phyloP scores from a whole-genome alignment of 1,284 basidiomycete species.

The Puccinia polysora region DNA sequence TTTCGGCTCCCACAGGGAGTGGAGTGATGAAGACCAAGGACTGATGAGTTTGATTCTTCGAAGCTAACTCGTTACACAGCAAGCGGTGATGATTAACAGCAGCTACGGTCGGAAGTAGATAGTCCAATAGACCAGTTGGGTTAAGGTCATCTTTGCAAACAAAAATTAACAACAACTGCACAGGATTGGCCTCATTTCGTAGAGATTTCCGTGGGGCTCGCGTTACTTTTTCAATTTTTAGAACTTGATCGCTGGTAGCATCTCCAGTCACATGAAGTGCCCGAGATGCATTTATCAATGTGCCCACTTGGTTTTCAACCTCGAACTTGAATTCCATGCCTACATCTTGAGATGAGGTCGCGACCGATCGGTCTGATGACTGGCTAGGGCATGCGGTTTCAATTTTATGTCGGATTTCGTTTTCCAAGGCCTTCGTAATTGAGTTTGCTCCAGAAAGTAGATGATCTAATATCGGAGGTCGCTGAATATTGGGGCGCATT shows the following conservation, averaged over 20 bases:
- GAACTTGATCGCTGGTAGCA: neutral
- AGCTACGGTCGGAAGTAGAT: slow-evolving; percentile 32
- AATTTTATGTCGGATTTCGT: slow-evolving; percentile 11
- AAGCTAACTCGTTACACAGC: neutral
- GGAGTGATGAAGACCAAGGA: slow-evolving; percentile 1
- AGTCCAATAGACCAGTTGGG: slow-evolving; percentile 28
- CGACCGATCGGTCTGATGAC: neutral
- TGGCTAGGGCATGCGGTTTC: neutral
- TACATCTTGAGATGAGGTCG: neutral
- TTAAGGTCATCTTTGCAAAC: slow-evolving; percentile 36
- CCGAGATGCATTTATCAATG: neutral
- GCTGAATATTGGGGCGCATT: neutral
- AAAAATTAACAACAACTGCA: neutral
- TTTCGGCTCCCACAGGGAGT: slow-evolving; percentile 22
- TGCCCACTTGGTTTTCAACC: neutral
- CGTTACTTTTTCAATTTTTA: neutral
- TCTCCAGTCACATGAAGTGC: neutral
- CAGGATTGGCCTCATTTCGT: neutral
- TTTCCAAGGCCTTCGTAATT: slow-evolving; percentile 29
- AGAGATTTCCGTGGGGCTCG: neutral
- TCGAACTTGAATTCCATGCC: no score
- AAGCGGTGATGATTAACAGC: slow-evolving; percentile 19
- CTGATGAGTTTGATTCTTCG: neutral
- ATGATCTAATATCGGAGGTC: neutral
- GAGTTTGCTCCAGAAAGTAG: slow-evolving; percentile 28